Evolutionary conservation across 1,139 yeast species (phyloP), one percentile per base, ranked within the genome.

Genomic region (Hemisphaericaspora lyxosophila): DNA sequence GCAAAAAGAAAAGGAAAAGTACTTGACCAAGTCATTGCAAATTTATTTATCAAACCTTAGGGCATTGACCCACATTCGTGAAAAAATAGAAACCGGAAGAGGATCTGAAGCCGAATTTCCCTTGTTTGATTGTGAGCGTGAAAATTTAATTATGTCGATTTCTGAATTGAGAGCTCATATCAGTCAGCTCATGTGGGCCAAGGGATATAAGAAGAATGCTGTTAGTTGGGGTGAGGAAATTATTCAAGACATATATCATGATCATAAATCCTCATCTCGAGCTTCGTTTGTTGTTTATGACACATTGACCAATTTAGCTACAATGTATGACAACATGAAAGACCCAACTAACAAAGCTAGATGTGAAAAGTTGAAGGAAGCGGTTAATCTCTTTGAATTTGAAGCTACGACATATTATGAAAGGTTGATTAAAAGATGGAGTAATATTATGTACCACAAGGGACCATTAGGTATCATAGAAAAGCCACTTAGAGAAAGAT

Each of bases 161-260:
- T 65, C 66, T 33, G 72, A 67, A 34, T 53, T 77, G 35, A 75
- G 78, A 57, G 73, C 81, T 12, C 83, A 82, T 54, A 63, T 84
- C 14, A 71, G 85, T 41, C 90, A 84, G 56, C 61, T 84, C 5
- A 57, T 83, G 46, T 84, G 88, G 85, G 74, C 73, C 5, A 67
- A 74, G 42, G 80, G 81, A 1, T 60, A 66, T 36, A 60, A 68
- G 33, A 54, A 65, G 27, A 76, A 77, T 42, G 85, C 89, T 1
- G 64, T 82, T 26, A 68, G 78, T 13, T 80, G 87, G 82, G 77
- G 78, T 7, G 82, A 81, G 53, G 80, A 79, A 37, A 74, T 70
- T 3, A 54, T 71, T 5, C 70, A 67, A 33, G 65, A 61, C 18
- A 54, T 67, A 18, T 70, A 60, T 45, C 56, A 58, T 44, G 59